Conservation (phyloP, 2,329 filamentous ascomycete species). For the Hypoxylon sp. region DNA sequence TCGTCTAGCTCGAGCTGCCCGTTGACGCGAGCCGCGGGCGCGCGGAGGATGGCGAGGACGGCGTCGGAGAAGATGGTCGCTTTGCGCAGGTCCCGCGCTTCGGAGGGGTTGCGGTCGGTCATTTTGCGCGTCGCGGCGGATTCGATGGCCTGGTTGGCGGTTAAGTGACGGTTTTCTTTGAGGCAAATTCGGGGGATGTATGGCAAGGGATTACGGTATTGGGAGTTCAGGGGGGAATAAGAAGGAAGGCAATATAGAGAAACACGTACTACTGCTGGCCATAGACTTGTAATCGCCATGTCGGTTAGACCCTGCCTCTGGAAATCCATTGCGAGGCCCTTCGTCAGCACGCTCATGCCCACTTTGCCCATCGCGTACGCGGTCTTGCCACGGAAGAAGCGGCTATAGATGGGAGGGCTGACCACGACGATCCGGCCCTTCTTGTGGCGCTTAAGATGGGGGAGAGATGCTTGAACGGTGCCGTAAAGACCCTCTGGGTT, state of each 20-base stretch:
- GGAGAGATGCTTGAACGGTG: slow-evolving; percentile 76
- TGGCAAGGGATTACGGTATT: not conserved
- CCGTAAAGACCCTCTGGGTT: slow-evolving; percentile 84
- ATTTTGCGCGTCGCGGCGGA: slow-evolving; percentile 78
- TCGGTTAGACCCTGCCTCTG: slow-evolving; percentile 72
- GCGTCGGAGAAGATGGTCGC: slow-evolving; percentile 85
- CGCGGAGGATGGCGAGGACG: slow-evolving; percentile 77
- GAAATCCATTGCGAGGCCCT: slow-evolving; percentile 87
- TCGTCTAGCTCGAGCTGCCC: slow-evolving; percentile 82
- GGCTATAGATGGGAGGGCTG: slow-evolving; percentile 85
- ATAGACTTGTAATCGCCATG: slow-evolving; percentile 86
- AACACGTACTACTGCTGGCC: slow-evolving; percentile 79
- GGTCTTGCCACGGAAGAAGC: slow-evolving; percentile 89
- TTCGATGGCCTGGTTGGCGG: slow-evolving; percentile 70
- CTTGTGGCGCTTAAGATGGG: slow-evolving; percentile 71
- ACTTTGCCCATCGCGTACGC: slow-evolving; percentile 86
- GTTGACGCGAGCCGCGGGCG: slow-evolving; percentile 74
- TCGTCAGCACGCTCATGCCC: slow-evolving; percentile 85
- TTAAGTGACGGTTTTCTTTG: not conserved
- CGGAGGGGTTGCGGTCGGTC: slow-evolving; percentile 60
- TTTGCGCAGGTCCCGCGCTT: slow-evolving; percentile 74
- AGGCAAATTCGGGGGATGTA: not conserved
- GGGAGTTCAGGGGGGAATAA: not conserved
- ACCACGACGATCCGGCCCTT: slow-evolving; percentile 81
- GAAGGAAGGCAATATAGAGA: slow-evolving; percentile 15